Conservation (phyloP, 2,329 filamentous ascomycete genomes). For the Diaporthe sp. region DNA sequence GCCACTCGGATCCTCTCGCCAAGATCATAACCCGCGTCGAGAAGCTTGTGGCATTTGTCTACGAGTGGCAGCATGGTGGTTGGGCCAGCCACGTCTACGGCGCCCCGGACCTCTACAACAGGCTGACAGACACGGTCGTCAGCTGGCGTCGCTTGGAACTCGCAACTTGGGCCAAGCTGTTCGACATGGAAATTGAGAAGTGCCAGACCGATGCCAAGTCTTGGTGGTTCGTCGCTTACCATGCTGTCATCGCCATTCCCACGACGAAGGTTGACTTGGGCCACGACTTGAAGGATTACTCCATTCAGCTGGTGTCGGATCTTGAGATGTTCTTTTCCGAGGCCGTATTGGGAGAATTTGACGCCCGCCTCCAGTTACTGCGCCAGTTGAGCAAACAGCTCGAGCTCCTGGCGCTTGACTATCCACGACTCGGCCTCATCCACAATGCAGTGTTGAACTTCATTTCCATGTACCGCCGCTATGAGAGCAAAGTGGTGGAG, state of each 20-base stretch:
- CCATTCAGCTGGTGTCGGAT: slow-evolving; percentile 76
- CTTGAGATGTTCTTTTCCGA: slow-evolving; percentile 82
- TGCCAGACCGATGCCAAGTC: slow-evolving; percentile 82
- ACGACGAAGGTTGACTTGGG: slow-evolving; percentile 70
- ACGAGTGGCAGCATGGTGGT: slow-evolving; percentile 91
- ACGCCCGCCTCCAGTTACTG: slow-evolving; percentile 77
- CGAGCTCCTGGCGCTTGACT: slow-evolving; percentile 67
- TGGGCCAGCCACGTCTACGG: slow-evolving; percentile 86
- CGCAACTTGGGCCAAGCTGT: slow-evolving; percentile 88
- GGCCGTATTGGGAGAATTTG: slow-evolving; percentile 85
- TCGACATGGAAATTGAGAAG: slow-evolving; percentile 84
- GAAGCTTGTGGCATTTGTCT: slow-evolving; percentile 83
- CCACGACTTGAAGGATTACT: slow-evolving; percentile 71
- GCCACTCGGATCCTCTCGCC: slow-evolving; percentile 84
- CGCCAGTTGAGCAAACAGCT: slow-evolving; percentile 74
- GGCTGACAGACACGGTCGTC: slow-evolving; percentile 83
- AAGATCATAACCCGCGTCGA: slow-evolving; percentile 89
- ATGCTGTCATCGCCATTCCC: slow-evolving; percentile 83
- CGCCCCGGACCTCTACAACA: slow-evolving; percentile 76
- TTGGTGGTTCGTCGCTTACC: slow-evolving; percentile 98
- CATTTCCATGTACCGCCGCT: slow-evolving; percentile 78
- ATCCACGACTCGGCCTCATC: slow-evolving; percentile 67
- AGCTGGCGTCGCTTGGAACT: slow-evolving; percentile 92
- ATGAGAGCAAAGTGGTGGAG: slow-evolving; percentile 73
- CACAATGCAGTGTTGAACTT: slow-evolving; percentile 79